Base-by-base conservation (phyloP, 129 eudicot species). In the Helianthus annuus region DNA sequence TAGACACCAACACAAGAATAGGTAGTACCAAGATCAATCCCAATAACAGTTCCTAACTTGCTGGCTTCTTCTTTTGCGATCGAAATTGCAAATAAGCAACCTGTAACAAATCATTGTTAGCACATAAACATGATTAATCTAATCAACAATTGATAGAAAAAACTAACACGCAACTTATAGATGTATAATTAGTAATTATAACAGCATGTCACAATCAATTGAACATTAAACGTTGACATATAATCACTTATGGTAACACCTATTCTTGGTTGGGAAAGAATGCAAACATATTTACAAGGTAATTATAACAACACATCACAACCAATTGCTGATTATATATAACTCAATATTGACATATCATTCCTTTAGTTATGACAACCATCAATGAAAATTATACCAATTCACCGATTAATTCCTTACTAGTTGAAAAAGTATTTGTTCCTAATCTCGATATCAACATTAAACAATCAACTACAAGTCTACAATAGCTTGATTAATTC, bases 1-100 rank as follows among this genome's bases (percentile, higher is more conserved):
- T 85, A 91, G 55, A 90, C 94, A 73, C 96, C 96, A 48, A 90
- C 96, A 83, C 93, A 85, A 11, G 96, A 89, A 79, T 89, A 87
- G 17, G 96, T 89, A 3, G 93, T 90, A 11, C 93, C 96, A 58
- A 87, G 89, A 66, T 90, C 94, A 65, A 91, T 91, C n/a, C 97
- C 97, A 1, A 85, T 88, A 12, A 91, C 95, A 3, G 95, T 85
- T 70, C 95, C 95, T 58, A 85, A 58, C 62, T 91, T 91, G 63
- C 77, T 29, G 22, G 88, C 83, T 63, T 88, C 95, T 73, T 91
- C 89, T 67, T 88, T 75, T 2, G 95, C 95, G 22, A 71, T 80
- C 6, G 91, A 64, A 57, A 83, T 70, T 68, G 94, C 84, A 79
- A 66, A 88, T 36, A 91, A 34, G 19, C 80, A 57, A 44, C 92